These are phyloP conservation scores for Arabis alpina DNA, from an alignment of 345 rosid genomes.

Conservation along the genomic window DNA sequence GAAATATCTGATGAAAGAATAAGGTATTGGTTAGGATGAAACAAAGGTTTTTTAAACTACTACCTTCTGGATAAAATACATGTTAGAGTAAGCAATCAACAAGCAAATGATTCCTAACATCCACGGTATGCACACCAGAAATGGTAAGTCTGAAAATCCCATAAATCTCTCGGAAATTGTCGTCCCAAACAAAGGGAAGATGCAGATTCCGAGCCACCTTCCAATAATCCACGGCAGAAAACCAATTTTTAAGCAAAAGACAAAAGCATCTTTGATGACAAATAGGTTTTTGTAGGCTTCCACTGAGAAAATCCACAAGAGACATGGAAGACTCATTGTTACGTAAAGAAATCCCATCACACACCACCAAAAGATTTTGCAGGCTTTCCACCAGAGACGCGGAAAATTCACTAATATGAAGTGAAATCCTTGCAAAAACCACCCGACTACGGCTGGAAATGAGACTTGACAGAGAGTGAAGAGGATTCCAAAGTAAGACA, in stretches of 20 bases:
- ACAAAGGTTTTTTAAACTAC: background rate
- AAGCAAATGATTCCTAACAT: background rate
- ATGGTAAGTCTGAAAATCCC: too few species aligned
- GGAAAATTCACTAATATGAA: conserved; percentile 9
- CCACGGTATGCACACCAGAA: conserved; percentile 9
- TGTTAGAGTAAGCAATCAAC: background rate
- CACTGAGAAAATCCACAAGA: conserved; percentile 6
- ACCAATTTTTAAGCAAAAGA: conserved; percentile 27
- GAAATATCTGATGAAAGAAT: background rate
- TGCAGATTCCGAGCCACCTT: conserved; percentile 26
- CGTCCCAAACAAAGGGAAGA: conserved; percentile 20
- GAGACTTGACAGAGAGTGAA: background rate
- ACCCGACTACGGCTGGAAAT: conserved; percentile 10
- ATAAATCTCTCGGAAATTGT: background rate
- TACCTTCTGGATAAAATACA: conserved; percentile 25
- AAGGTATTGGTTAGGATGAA: background rate
- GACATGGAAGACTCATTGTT: too few species aligned
- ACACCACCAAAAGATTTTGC: too few species aligned
- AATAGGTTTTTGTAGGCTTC: conserved; percentile 1
- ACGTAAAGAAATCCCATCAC: too few species aligned
- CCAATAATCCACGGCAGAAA: conserved; percentile 36
- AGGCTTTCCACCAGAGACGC: conserved; percentile 2
- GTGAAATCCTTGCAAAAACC: conserved; percentile 1
- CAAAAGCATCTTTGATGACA: background rate
- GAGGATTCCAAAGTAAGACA: conserved; percentile 14